Conservation (phyloP, 2,329 filamentous ascomycete species). For the Fusarium ambrosium region DNA sequence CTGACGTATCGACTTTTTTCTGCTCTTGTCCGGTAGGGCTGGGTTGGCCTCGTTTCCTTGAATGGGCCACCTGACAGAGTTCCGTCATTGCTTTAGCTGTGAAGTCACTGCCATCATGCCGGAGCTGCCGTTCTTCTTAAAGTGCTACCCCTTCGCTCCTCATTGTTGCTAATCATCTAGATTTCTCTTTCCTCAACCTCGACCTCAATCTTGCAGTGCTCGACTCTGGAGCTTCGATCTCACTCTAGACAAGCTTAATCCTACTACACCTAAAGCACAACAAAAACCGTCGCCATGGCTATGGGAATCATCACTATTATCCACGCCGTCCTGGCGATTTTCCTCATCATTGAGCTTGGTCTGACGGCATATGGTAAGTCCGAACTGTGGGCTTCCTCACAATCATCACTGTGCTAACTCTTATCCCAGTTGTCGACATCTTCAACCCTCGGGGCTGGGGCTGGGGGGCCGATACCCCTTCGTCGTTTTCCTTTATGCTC, state of each 20-base stretch:
- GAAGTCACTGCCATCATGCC: slow-evolving; percentile 36
- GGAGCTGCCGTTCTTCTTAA: slow-evolving; percentile 25
- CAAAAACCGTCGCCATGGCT: slow-evolving; percentile 57
- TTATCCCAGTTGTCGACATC: slow-evolving; percentile 50
- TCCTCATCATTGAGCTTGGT: slow-evolving; percentile 81
- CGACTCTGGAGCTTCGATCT: neutral
- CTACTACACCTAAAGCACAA: neutral
- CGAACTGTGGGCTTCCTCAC: neutral
- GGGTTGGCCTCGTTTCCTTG: slow-evolving; percentile 34
- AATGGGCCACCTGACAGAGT: slow-evolving; percentile 26
- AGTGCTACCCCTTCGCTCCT: slow-evolving; percentile 34
- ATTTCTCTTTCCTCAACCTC: slow-evolving; percentile 5
- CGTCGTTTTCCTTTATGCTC: slow-evolving; percentile 80
- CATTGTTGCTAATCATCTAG: neutral
- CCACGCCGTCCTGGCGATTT: slow-evolving; percentile 75
- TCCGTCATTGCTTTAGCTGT: slow-evolving; percentile 20
- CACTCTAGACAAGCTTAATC: neutral
- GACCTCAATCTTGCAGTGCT: neutral
- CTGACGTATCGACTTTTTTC: slow-evolving; percentile 31
- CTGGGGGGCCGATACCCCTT: slow-evolving; percentile 57
- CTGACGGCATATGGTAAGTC: slow-evolving; percentile 78
- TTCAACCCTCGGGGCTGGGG: slow-evolving; percentile 48
- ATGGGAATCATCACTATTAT: slow-evolving; percentile 71
- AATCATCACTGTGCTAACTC: slow-evolving; percentile 17
- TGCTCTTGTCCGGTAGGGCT: slow-evolving; percentile 2